Conservation (phyloP, 495 filamentous ascomycete genomes). For the Bathelium albidoporum region DNA sequence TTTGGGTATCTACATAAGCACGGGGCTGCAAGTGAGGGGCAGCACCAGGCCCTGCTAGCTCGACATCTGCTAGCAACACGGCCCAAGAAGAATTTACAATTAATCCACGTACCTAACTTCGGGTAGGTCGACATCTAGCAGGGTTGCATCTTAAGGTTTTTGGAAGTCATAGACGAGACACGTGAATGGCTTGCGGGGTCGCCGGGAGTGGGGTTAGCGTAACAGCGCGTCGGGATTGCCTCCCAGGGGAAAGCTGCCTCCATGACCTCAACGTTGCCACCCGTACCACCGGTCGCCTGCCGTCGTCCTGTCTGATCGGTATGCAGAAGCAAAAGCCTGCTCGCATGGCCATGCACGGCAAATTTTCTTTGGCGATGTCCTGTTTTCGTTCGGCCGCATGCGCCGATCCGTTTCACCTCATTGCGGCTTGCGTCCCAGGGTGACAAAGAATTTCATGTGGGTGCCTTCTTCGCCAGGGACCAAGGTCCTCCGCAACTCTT, state of each 20-base stretch:
- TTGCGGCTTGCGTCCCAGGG: neutral
- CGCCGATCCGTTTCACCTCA: neutral
- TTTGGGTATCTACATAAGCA: neutral
- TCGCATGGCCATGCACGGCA: neutral
- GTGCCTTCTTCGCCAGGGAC: neutral
- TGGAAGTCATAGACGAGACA: neutral
- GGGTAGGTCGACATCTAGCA: too few relatives aligned
- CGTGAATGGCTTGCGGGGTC: neutral
- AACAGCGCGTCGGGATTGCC: neutral
- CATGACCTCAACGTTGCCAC: neutral
- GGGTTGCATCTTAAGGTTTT: too few relatives aligned
- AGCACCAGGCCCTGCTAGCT: too few relatives aligned
- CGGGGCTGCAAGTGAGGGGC: neutral
- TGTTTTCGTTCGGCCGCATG: neutral
- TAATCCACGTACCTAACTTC: too few relatives aligned
- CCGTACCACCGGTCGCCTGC: neutral
- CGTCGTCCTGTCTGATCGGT: neutral
- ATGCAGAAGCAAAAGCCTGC: neutral
- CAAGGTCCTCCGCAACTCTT: neutral
- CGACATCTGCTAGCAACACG: neutral
- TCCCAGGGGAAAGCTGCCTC: neutral
- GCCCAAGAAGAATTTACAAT: neutral
- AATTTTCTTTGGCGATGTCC: neutral
- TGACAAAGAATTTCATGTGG: constrained; percentile 3
- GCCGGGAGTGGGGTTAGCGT: constrained; percentile 1